These are phyloP conservation scores for Ilex aquifolium DNA, from an alignment of 257 asterid species.

Conservation along the genomic window DNA sequence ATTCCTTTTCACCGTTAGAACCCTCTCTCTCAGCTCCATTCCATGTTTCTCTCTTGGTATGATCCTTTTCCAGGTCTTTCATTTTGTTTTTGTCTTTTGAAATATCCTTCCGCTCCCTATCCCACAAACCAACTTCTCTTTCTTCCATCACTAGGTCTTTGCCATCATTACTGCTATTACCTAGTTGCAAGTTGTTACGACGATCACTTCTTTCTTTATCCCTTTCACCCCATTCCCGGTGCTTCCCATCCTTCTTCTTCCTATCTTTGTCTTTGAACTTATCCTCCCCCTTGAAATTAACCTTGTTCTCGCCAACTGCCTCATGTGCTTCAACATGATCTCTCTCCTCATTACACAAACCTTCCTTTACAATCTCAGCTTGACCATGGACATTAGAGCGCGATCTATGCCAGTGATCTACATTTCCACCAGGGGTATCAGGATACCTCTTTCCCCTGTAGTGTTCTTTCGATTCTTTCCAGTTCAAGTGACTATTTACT, in stretches of 20 bases:
- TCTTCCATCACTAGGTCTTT: conserved; percentile 66
- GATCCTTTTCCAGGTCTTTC: conserved; percentile 66
- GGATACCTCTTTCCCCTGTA: conserved; percentile 52
- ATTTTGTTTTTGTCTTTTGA: conserved; percentile 63
- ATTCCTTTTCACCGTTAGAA: conserved; percentile 53
- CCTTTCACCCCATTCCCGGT: conserved; percentile 86
- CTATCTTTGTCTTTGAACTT: conserved; percentile 79
- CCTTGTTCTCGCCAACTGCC: conserved; percentile 75
- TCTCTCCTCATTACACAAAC: conserved; percentile 38
- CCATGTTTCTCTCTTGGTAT: conserved; percentile 66
- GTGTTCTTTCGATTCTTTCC: conserved; percentile 65
- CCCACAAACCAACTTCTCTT: conserved; percentile 77
- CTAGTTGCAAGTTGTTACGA: conserved; percentile 48
- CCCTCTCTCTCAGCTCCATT: conserved; percentile 61
- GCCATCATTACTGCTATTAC: conserved; percentile 48
- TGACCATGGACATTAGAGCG: conserved; percentile 48
- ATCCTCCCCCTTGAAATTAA: conserved; percentile 74
- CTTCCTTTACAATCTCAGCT: conserved; percentile 57
- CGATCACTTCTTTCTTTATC: conserved; percentile 85
- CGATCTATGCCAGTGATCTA: conserved; percentile 53
- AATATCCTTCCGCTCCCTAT: conserved; percentile 63
- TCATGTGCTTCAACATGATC: conserved; percentile 65
- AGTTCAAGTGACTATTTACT: conserved; percentile 41
- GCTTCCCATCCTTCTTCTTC: conserved; percentile 87
- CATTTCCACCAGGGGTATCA: conserved; percentile 49